Percentiles rank a stretch among this genome's conserved stretches.
Conservation (phyloP, 495 filamentous ascomycete genomes). For the Thermochaetoides thermophila region DNA sequence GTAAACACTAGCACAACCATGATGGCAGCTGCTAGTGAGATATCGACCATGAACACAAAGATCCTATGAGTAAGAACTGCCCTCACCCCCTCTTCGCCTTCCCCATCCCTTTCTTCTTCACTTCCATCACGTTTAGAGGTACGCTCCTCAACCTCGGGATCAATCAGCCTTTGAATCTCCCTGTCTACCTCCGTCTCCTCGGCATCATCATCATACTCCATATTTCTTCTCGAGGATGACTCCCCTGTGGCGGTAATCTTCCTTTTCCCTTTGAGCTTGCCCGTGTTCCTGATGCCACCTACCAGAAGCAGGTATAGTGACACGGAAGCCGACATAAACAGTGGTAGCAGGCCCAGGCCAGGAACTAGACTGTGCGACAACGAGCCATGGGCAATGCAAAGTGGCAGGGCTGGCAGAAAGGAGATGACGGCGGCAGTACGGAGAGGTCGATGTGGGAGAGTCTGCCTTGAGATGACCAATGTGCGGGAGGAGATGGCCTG, state of each 20-base stretch:
- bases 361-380: constrained; percentile 21
- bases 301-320: constrained; percentile 16
- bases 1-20: constrained; percentile 27
- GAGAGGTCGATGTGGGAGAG: constrained; percentile 10
- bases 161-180: no score
- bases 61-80: constrained; percentile 18
- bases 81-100: constrained; percentile 1
- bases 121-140: no score
- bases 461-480: no score
- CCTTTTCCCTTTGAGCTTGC: neutral
- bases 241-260: neutral
- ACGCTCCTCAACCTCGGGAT: constrained; percentile 5
- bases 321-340: constrained; percentile 20
- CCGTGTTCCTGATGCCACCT: no score
- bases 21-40: constrained; percentile 18
- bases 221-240: neutral
- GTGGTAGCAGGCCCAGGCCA: constrained; percentile 26
- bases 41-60: constrained; percentile 24
- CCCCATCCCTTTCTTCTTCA: constrained; percentile 5
- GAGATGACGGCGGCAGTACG: constrained; percentile 28
- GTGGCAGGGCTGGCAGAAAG: constrained; percentile 40
- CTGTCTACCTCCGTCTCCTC: neutral
- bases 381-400: constrained; percentile 27
- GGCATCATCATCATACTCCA: neutral
- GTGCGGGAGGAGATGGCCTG: no score